Evolutionary conservation across 2,329 filamentous ascomycete genomes (phyloP).

Genomic region (Aureobasidium pullulans): DNA sequence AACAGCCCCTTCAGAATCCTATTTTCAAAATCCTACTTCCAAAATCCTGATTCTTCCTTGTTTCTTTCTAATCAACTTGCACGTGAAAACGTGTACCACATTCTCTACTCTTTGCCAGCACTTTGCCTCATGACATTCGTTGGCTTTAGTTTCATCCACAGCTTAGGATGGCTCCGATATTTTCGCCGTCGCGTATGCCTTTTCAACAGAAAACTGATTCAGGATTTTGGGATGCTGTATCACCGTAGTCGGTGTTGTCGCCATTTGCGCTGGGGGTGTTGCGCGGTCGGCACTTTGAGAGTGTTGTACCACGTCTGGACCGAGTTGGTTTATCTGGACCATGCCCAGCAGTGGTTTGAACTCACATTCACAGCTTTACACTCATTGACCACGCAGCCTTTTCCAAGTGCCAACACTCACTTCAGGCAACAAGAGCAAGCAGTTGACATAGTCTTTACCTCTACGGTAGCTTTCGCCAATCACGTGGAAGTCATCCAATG

Average conservation of each 20-base stretch:
- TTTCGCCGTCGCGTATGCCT: background rate
- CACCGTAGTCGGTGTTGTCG: background rate
- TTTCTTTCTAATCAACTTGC: background rate
- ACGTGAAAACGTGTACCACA: background rate
- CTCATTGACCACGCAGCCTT: background rate
- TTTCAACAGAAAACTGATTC: background rate
- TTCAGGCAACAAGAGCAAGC: background rate
- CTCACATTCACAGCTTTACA: background rate
- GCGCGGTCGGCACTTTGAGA: background rate
- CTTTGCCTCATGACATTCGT: background rate
- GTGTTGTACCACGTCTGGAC: background rate
- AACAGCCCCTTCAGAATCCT: constrained; percentile 1
- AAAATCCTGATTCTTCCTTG: background rate
- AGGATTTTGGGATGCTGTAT: background rate
- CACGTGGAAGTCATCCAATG: background rate
- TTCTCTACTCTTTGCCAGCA: background rate
- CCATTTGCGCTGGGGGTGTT: background rate
- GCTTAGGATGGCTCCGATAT: background rate
- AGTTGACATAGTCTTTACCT: too few species aligned
- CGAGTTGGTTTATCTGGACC: background rate
- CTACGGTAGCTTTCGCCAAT: background rate
- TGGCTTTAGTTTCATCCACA: background rate
- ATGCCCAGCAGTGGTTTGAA: background rate
- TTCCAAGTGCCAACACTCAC: background rate
- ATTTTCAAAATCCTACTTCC: background rate